Evolutionary conservation across 345 rosid genomes (phyloP), one percentile per base, ranked within the genome.

Genomic region (Xanthoceras sorbifolium): DNA sequence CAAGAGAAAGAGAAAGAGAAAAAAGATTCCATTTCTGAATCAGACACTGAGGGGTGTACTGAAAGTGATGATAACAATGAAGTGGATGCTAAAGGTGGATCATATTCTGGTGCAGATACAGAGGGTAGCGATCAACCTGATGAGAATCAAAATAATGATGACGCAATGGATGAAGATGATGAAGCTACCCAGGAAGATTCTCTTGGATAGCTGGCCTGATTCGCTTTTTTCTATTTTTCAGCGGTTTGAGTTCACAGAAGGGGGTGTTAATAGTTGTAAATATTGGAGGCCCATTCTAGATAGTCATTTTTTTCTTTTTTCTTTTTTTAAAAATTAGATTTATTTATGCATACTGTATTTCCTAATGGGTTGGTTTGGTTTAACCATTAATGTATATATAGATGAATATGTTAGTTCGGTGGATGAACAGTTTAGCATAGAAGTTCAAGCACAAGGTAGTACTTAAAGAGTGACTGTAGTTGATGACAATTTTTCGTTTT

Each of bases 121-220:
- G 89, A 79, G 76, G 82, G 77, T 46, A 76, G 85, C 36, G 80
- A 85, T 25, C 65, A 67, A 80, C 84, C 48, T n/a, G 82, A 77
- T 42, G 82, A 77, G 60, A 79, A 72, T 61, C 76, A 74, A 81
- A 81, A 84, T 36, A 60, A 57, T 1, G 78, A 57, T 46, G 85
- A 84, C 69, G 66, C 73, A 12, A 86, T 89, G 91, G 93, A 93
- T 60, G 91, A 89, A 67, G 87, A 87, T 20, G 86, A 83, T 80
- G 88, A 88, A 75, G 85, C 84, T 75, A 81, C 86, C 44, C 79
- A 84, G 61, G 87, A 80, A 67, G 87, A 76, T 71, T 79, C 85
- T 64, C 59, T 55, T 64, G 64, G 79, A 78, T 86, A 83, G 67
- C 75, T 60, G 75, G 60, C 68, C 42, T 75, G 76, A n/a, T 36